Conservation (phyloP, 306 rosid species). For the Fragaria vesca region DNA sequence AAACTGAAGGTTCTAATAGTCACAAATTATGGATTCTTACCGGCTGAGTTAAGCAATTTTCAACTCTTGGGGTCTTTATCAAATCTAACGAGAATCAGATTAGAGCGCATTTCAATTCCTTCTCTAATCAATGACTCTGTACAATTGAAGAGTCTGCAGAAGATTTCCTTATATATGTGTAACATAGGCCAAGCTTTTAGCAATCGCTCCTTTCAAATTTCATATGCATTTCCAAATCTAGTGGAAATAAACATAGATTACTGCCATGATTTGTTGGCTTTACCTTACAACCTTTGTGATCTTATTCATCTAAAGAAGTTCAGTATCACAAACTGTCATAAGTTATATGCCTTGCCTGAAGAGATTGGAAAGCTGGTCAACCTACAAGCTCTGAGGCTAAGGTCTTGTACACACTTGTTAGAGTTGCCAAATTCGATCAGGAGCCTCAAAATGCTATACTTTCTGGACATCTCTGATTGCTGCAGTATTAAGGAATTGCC, state of each 20-base stretch:
- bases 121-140: conserved; percentile 18
- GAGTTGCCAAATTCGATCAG: no score
- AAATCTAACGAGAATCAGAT: conserved; percentile 39
- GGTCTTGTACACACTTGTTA: no score
- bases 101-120: conserved; percentile 49
- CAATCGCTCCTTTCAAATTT: conserved; percentile 23
- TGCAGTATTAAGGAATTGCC: conserved; percentile 39
- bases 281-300: conserved; percentile 42
- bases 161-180: conserved; percentile 60
- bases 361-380: conserved; percentile 36
- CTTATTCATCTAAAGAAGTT: conserved; percentile 35
- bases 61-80: conserved; percentile 33
- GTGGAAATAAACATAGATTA: conserved; percentile 56
- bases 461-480: conserved; percentile 54
- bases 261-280: conserved; percentile 41
- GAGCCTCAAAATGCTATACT: conserved; percentile 26
- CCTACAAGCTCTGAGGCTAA: no score
- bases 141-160: conserved; percentile 44
- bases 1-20: conserved; percentile 51
- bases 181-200: conserved; percentile 39
- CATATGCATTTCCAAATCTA: conserved; percentile 44
- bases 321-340: conserved; percentile 56
- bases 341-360: conserved; percentile 38
- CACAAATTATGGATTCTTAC: conserved; percentile 45
- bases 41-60: conserved; percentile 35